These are phyloP conservation scores for Thalassia testudinum DNA, from an alignment of 116 monocot genomes.

Conservation along the genomic window DNA sequence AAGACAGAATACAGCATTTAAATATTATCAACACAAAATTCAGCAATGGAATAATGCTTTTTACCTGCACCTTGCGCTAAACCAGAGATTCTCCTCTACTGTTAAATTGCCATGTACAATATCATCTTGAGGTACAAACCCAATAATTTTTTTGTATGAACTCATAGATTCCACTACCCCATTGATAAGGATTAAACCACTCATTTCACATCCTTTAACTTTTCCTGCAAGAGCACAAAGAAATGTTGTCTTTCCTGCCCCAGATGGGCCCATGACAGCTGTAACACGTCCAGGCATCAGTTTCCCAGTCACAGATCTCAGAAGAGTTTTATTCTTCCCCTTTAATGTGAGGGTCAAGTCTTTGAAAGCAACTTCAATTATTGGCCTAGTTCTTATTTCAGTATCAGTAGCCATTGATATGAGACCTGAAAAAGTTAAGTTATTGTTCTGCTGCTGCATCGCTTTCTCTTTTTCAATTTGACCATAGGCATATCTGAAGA, in stretches of 20 bases:
- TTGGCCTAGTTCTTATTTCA: conserved; percentile 50
- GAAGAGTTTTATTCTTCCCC: conserved; percentile 70
- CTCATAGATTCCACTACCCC: conserved; percentile 68
- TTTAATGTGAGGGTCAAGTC: conserved; percentile 70
- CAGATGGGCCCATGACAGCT: conserved; percentile 98
- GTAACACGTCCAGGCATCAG: conserved; percentile 79
- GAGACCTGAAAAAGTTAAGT: conserved; percentile 87
- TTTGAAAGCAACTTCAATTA: conserved; percentile 85
- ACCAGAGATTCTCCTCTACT: conserved; percentile 98
- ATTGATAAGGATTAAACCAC: conserved; percentile 80
- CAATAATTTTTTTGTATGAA: conserved; percentile 90
- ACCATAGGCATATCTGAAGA: conserved; percentile 95
- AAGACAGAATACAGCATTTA: background rate
- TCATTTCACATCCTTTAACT: conserved; percentile 61
- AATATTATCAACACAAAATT: background rate
- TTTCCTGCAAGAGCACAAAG: conserved; percentile 89
- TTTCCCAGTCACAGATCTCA: conserved; percentile 84
- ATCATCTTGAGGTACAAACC: conserved; percentile 99
- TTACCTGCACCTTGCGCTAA: conserved; percentile 98
- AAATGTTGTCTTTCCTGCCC: conserved; percentile 98
- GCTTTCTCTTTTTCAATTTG: conserved; percentile 97
- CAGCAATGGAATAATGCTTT: background rate
- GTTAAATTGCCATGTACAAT: conserved; percentile 99
- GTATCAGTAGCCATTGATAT: conserved; percentile 82
- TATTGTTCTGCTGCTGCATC: conserved; percentile 57